A percentile compares a stretch with the other conserved stretches of the same genome.
Evolutionary conservation across 1,284 basidiomycete genomes (phyloP).

Genomic region (Blastosporella zonata): DNA sequence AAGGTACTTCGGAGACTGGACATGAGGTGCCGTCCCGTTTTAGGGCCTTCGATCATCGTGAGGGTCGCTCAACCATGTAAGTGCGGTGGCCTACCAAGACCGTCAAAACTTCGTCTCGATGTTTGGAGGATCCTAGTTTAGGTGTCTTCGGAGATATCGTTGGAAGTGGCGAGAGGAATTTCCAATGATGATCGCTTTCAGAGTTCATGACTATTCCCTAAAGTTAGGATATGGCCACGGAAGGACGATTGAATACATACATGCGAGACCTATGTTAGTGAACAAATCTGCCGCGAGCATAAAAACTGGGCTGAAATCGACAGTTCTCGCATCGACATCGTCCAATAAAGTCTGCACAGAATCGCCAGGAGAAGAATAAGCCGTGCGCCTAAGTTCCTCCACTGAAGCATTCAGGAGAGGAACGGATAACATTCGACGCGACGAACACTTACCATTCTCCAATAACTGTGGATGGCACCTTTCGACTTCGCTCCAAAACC

Average conservation of each 20-base stretch:
- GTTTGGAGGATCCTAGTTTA: slow-evolving; percentile 7
- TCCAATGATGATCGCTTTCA: slow-evolving; percentile 5
- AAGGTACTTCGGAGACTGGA: slow-evolving; percentile 18
- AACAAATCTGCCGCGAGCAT: slow-evolving; percentile 22
- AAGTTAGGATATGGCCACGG: slow-evolving; percentile 7
- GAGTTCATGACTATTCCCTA: slow-evolving; percentile 15
- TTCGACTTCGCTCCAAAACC: slow-evolving; percentile 18
- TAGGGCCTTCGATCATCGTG: slow-evolving; percentile 11
- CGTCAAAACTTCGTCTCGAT: slow-evolving; percentile 11
- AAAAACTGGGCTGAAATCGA: slow-evolving; percentile 21
- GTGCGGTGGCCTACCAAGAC: slow-evolving; percentile 6
- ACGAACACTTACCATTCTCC: slow-evolving; percentile 19
- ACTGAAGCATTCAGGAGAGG: slow-evolving; percentile 15
- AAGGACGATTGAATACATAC: slow-evolving; percentile 10
- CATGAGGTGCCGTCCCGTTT: slow-evolving; percentile 24
- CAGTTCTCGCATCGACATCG: slow-evolving; percentile 12
- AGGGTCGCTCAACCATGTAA: not conserved
- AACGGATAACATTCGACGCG: not conserved
- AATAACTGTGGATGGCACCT: slow-evolving; percentile 18
- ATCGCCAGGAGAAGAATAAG: slow-evolving; percentile 13
- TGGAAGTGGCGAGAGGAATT: slow-evolving; percentile 9
- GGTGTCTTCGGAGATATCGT: slow-evolving; percentile 11
- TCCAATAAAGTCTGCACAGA: slow-evolving; percentile 16
- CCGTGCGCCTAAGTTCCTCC: slow-evolving; percentile 12
- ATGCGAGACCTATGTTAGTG: slow-evolving; percentile 24